Percentiles rank a stretch among this genome's conserved stretches.
phyloP scores from a whole-genome alignment of 345 rosid species.

The Aethionema arabicum region DNA sequence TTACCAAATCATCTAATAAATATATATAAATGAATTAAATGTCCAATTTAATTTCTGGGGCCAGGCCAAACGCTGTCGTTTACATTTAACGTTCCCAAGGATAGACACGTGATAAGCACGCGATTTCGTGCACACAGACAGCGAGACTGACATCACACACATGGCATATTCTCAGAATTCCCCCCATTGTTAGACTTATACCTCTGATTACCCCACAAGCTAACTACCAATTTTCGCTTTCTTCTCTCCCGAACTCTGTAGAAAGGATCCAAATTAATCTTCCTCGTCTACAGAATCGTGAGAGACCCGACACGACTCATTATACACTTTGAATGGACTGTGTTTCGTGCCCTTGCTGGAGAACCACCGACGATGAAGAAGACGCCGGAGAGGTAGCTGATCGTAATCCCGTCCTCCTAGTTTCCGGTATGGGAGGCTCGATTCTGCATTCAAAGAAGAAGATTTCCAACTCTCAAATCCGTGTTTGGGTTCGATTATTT shows the following conservation, averaged over 20 bases:
- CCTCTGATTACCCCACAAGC: conserved; percentile 26
- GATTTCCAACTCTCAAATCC: conserved; percentile 47
- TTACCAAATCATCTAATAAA: too few relatives aligned
- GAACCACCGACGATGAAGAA: conserved; percentile 23
- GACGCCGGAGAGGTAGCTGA: conserved; percentile 31
- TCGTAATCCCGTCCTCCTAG: conserved; percentile 63
- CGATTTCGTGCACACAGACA: conserved; percentile 16
- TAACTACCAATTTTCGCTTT: background rate
- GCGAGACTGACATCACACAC: background rate
- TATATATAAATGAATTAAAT: too few relatives aligned
- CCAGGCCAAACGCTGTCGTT: conserved; percentile 1
- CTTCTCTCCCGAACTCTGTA: conserved; percentile 25
- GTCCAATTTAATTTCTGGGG: too few relatives aligned
- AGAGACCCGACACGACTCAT: background rate
- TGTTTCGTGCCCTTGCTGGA: conserved; percentile 56
- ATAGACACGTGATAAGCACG: conserved; percentile 34
- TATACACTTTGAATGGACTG: conserved; percentile 29
- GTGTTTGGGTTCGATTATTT: conserved; percentile 86
- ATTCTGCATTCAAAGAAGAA: conserved; percentile 70
- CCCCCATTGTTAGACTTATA: background rate
- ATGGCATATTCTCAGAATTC: conserved; percentile 35
- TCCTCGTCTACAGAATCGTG: conserved; percentile 20
- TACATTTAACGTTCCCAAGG: background rate
- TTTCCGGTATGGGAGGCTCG: conserved; percentile 85
- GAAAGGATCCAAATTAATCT: conserved; percentile 27